Evolutionary conservation across 202 grass and related monocot species (phyloP), one percentile per base, ranked within the genome.

Genomic region (Zizania palustris): DNA sequence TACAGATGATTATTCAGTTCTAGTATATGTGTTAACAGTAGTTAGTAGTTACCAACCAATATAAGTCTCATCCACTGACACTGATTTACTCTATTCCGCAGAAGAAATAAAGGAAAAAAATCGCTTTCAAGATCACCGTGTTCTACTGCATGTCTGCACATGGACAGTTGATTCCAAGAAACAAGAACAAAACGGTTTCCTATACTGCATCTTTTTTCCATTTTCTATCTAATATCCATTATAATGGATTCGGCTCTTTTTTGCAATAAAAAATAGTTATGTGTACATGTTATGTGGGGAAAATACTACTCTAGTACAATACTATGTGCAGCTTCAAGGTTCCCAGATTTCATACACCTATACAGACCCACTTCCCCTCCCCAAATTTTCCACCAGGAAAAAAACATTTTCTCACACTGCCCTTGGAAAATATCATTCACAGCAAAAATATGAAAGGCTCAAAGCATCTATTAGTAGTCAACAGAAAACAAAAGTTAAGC

Each of bases 101-200:
- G 35, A 63, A 55, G n/a, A 55, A 20, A 55, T 7, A 51, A 28
- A 18, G 13, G 3, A 63, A 80, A 80, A 63, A 80, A 51, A 61
- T 21, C 34, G 51, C 15, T 69, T 65, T 14, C 42, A 33, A 11
- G 44, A 37, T 13, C n/a, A 11, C 13, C 62, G 38, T 9, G 7
- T 50, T 71, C 33, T 61, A 61, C 45, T 5, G 15, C 13, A 62
- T 20, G 51, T 54, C 51, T 19, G 19, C 3, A 54, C 18, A 37
- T 14, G 15, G 64, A 69, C 39, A 9, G 14, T 51, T 3, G 15
- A 37, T 60, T 45, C 42, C 45, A 80, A 80, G 33, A 69, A 67
- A 70, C 22, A 59, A 59, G 13, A 45, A 45, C 38, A 65, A 44
- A 79, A 48, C 2, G 60, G 48, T 18, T 60, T 71, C 4, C 55